These are phyloP conservation scores for Kwoniella mangroviensis DNA, from an alignment of 768 basidiomycete species.

Conservation along the genomic window DNA sequence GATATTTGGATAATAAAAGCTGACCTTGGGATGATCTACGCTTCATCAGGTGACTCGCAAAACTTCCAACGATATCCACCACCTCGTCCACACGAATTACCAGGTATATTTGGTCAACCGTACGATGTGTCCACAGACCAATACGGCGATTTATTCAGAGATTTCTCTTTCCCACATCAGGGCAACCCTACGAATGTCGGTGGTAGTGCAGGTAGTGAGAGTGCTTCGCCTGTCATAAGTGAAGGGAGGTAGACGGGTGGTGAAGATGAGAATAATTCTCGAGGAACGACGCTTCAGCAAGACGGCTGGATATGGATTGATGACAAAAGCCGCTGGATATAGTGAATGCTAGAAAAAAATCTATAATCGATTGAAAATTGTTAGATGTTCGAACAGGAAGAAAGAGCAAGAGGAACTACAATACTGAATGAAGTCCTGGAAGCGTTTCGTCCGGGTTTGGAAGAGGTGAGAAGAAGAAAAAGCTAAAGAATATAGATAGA, in stretches of 20 bases:
- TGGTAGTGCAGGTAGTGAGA: neutral
- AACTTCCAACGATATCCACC: slow-evolving; percentile 58
- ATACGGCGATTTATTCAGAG: slow-evolving; percentile 48
- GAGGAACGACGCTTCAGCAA: too few species aligned
- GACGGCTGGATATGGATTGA: too few species aligned
- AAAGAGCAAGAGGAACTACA: neutral
- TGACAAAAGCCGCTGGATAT: too few species aligned
- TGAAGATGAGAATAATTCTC: neutral
- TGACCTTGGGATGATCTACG: slow-evolving; percentile 2
- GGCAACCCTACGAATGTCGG: neutral
- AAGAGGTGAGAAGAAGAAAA: neutral
- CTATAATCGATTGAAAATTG: too few species aligned
- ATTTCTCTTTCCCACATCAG: slow-evolving; percentile 41
- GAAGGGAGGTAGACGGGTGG: neutral
- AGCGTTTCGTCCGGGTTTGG: too few species aligned
- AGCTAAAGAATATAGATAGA: neutral
- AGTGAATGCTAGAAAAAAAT: too few species aligned
- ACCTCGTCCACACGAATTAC: slow-evolving; percentile 52
- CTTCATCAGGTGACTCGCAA: slow-evolving; percentile 52
- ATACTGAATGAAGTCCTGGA: neutral
- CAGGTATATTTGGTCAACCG: slow-evolving; percentile 53
- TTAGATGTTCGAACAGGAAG: too few species aligned
- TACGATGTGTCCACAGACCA: slow-evolving; percentile 48
- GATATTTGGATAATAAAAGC: neutral
- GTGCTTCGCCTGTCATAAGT: slow-evolving; percentile 9